Evolutionary conservation across 768 basidiomycete genomes (phyloP).

Genomic region (Terana coerulea): DNA sequence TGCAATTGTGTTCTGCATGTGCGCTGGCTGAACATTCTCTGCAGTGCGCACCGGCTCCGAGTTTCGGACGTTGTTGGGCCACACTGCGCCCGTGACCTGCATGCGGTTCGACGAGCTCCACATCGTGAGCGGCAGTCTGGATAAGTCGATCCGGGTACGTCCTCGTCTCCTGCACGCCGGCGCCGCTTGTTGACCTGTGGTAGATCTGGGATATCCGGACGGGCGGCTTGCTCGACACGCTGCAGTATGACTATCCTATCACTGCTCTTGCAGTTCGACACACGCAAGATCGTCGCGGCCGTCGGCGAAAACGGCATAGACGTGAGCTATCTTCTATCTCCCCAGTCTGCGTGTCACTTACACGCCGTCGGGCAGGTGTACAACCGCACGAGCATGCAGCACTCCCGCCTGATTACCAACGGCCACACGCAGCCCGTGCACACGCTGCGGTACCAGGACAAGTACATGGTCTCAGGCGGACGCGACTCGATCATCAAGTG

Average conservation of each 20-base stretch:
- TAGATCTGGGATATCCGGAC: conserved; percentile 97
- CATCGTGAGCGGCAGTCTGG: conserved; percentile 88
- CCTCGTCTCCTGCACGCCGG: not conserved
- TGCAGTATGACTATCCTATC: conserved; percentile 87
- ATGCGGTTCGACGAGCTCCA: conserved; percentile 96
- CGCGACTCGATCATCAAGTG: conserved; percentile 85
- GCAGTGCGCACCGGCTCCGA: conserved; percentile 97
- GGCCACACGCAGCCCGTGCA: conserved; percentile 93
- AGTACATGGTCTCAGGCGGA: conserved; percentile 88
- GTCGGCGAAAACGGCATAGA: conserved; percentile 92
- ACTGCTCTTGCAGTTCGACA: conserved; percentile 93
- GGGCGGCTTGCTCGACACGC: conserved; percentile 82
- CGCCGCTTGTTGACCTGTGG: not conserved
- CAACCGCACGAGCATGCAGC: conserved; percentile 91
- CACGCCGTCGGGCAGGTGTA: conserved; percentile 58
- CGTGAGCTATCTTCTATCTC: no score
- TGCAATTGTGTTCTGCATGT: not conserved
- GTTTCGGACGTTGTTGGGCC: conserved; percentile 88
- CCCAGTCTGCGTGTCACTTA: not conserved
- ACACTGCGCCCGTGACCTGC: conserved; percentile 90
- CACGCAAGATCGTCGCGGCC: conserved; percentile 88
- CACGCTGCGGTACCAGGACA: conserved; percentile 91
- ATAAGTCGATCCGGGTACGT: conserved; percentile 86
- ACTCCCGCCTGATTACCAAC: conserved; percentile 80
- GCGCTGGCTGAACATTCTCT: not conserved